These are phyloP conservation scores for Camellia lanceoleosa DNA, from an alignment of 148 eudicot species.

Conservation along the genomic window DNA sequence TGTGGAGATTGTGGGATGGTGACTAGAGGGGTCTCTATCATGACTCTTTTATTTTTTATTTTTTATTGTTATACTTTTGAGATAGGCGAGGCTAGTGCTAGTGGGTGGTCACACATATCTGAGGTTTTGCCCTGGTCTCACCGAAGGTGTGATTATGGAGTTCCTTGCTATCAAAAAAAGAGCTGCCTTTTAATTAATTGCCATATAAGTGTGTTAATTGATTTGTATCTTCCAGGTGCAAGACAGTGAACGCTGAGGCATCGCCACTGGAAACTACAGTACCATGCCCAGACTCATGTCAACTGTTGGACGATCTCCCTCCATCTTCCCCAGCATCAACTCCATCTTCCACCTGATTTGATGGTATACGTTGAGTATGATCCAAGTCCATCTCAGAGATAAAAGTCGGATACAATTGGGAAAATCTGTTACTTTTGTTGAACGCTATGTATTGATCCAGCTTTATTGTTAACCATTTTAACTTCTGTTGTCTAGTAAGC, in stretches of 20 bases:
- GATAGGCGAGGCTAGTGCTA: too few species aligned
- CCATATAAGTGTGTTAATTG: background rate
- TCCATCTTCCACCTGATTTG: background rate
- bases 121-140: too few species aligned
- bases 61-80: too few species aligned
- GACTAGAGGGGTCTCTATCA: too few species aligned
- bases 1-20: too few species aligned
- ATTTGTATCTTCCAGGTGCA: background rate
- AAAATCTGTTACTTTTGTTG: background rate
- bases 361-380: background rate
- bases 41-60: too few species aligned
- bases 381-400: background rate
- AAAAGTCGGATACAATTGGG: background rate
- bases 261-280: background rate
- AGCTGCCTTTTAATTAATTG: too few species aligned
- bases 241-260: background rate
- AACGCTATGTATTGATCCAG: background rate
- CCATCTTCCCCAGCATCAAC: background rate
- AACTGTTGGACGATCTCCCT: background rate
- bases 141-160: too few species aligned
- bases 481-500: too few species aligned
- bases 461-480: background rate
- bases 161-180: too few species aligned
- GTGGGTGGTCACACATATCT: too few species aligned
- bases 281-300: background rate